Percentiles rank a stretch among this genome's conserved stretches.
Conservation (phyloP, 352 stramenopile species). For the Globisporangium nunn region DNA sequence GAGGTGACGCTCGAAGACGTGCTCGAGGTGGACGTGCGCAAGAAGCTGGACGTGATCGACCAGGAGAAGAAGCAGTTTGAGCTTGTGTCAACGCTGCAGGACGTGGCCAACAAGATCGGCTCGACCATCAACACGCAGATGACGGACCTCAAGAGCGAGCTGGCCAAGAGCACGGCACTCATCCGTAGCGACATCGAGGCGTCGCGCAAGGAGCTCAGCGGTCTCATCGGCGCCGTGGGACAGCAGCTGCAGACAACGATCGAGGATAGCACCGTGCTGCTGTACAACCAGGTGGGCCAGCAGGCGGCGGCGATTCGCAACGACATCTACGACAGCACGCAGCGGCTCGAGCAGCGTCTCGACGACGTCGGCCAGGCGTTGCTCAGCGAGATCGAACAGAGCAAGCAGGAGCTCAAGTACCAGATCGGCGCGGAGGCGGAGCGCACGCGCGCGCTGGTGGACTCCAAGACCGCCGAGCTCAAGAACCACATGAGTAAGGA, state of each 20-base stretch:
- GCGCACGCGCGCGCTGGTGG: slow-evolving; percentile 4
- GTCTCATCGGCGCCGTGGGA: background rate
- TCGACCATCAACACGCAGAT: slow-evolving; percentile 4
- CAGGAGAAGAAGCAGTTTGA: slow-evolving; percentile 16
- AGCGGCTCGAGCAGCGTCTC: background rate
- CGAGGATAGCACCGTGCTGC: background rate
- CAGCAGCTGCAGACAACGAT: background rate
- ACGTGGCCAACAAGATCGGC: slow-evolving; percentile 13
- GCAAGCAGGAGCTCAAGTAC: background rate
- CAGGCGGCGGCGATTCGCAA: background rate
- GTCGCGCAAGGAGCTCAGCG: background rate
- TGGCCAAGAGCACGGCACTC: slow-evolving; percentile 5
- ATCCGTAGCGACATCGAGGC: background rate
- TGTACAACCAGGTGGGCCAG: background rate
- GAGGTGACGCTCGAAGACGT: slow-evolving; percentile 10
- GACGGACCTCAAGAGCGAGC: slow-evolving; percentile 6
- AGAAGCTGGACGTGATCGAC: slow-evolving; percentile 18
- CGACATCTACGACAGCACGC: slow-evolving; percentile 2
- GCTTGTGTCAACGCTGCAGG: slow-evolving; percentile 14
- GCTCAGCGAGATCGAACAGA: background rate
- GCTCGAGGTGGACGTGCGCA: slow-evolving; percentile 17
- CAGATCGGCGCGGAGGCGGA: slow-evolving; percentile 5
- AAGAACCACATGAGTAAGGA: slow-evolving; percentile 9
- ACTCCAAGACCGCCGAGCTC: background rate
- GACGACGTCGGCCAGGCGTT: background rate